Base-by-base conservation (phyloP, 768 basidiomycete species). In the Kockovaella imperatae region DNA sequence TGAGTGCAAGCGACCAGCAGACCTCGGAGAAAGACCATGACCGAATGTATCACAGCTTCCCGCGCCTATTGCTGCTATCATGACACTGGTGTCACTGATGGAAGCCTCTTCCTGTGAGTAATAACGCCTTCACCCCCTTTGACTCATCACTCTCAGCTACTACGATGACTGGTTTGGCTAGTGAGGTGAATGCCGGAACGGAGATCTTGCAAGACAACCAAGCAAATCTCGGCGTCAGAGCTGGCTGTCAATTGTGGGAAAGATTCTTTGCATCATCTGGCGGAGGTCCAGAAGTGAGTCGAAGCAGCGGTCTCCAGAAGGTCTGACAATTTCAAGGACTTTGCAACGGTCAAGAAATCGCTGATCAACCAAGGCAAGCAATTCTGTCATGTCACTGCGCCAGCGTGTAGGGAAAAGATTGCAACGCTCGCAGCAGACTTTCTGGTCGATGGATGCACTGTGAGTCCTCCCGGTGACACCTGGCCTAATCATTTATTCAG, bases 381-480 rank as follows among this genome's bases (percentile, higher is more conserved):
- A 60, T 71, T 93, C 87, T 71, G 83, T 79, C 32, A 54, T 25
- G 69, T 77, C 38, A 81, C 86, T 61, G 89, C 88, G 13, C 77
- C 87, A 38, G 79, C 83, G 35, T 96, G 87, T 76, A 80, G 90
- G 48, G 79, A 80, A 51, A 88, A 86, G 71, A 97, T 99, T 58
- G 88, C 89, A 30, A 79, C 83, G 53, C 77, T 89, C 18, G 81
- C 84, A n/a, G 79, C 88, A 40, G 83, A 83, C 38, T 97, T 97
- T 75, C 87, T 97, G 68, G 84, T 86, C 67, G 95, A 99, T 64
- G 90, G 87, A 43, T 63, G 65, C 69, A 88, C 86, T 6, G 86
- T 75, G 45, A 45, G 72, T 64, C 4, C 17, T 42, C 1, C 35
- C 18, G n/a, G n/a, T n/a, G n/a, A n/a, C n/a, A n/a, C 29, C 32